These are phyloP conservation scores for Seiridium unicorne DNA, from an alignment of 2,329 filamentous ascomycete species.

Conservation along the genomic window DNA sequence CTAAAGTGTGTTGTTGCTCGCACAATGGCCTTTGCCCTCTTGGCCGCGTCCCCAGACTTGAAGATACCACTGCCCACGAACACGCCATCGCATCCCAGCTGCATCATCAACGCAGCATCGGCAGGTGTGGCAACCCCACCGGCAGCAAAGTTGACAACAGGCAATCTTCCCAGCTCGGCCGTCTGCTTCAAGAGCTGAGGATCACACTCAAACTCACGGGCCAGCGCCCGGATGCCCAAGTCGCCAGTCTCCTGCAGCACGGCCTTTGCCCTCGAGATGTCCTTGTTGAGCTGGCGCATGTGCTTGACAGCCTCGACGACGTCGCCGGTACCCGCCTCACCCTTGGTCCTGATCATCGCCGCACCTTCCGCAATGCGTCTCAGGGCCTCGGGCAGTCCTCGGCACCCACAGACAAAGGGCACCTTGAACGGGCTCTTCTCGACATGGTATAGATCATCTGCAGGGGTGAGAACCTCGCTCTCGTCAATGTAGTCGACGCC, in stretches of 20 bases:
- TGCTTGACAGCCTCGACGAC: conserved; percentile 95
- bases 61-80: conserved; percentile 98
- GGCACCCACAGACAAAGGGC: conserved; percentile 95
- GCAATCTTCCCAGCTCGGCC: conserved; percentile 80
- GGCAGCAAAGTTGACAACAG: conserved; percentile 96
- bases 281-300: conserved; percentile 83
- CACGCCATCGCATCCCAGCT: conserved; percentile 94
- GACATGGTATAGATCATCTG: conserved; percentile 87
- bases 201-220: conserved; percentile 78
- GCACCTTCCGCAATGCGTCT: conserved; percentile 89
- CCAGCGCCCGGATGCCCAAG: conserved; percentile 63
- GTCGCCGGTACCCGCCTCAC: conserved; percentile 95
- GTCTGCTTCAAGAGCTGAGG: conserved; percentile 81
- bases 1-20: conserved; percentile 89
- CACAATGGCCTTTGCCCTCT: conserved; percentile 92
- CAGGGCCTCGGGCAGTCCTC: conserved; percentile 90
- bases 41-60: conserved; percentile 88
- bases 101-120: conserved; percentile 97
- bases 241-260: conserved; percentile 60
- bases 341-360: conserved; percentile 98
- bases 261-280: conserved; percentile 78
- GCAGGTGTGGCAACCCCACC: conserved; percentile 99
- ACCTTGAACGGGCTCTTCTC: conserved; percentile 80
- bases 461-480: conserved; percentile 94
- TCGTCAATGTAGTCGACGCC: conserved; percentile 98